phyloP scores from a whole-genome alignment of 441 rosid species.

The Pelargonium fulgidum region DNA sequence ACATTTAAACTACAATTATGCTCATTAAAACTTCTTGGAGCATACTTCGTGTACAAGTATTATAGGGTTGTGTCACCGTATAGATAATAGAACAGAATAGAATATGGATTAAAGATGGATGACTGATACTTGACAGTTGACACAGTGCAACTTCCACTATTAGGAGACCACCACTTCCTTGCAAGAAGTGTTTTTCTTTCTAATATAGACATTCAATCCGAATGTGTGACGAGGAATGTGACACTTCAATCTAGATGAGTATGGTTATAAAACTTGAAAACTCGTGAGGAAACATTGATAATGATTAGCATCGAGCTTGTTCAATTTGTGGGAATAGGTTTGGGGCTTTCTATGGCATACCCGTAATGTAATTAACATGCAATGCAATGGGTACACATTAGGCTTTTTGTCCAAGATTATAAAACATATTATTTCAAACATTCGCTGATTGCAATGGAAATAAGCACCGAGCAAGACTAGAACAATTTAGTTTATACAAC shows the following conservation, averaged over 20 bases:
- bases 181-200: too few relatives aligned
- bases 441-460: background rate
- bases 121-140: too few relatives aligned
- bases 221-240: too few relatives aligned
- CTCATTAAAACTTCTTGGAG: background rate
- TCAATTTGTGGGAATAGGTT: background rate
- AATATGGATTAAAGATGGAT: too few relatives aligned
- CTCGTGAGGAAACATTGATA: background rate
- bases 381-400: background rate
- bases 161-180: too few relatives aligned
- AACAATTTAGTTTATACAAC: conserved; percentile 20
- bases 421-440: background rate
- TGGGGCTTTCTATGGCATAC: background rate
- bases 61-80: too few relatives aligned
- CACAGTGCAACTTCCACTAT: too few relatives aligned
- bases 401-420: background rate
- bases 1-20: background rate
- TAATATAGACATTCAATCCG: too few relatives aligned
- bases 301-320: background rate
- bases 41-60: too few relatives aligned
- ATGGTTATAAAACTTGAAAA: background rate
- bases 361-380: background rate
- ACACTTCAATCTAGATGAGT: background rate
- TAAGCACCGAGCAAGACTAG: background rate
- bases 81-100: too few relatives aligned